Evolutionary conservation across 208 protist species (phyloP).

Genomic region (Trypanosoma rangeli): DNA sequence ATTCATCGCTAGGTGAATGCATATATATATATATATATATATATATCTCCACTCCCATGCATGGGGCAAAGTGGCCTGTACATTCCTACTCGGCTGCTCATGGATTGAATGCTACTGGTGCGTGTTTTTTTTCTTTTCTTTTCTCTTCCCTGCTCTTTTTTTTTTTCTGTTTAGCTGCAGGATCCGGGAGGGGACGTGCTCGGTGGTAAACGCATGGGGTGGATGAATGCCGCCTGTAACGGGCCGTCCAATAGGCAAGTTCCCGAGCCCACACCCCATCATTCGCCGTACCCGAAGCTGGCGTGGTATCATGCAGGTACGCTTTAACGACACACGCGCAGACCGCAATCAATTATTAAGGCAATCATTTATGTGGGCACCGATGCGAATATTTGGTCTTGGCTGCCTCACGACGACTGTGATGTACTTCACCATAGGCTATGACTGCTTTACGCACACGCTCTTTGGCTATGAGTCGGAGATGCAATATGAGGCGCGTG

Average conservation of each 20-base stretch:
- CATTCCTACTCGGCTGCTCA: background rate
- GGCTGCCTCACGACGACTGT: constrained; percentile 38
- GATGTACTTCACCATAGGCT: constrained; percentile 72
- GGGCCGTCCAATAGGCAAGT: constrained; percentile 22
- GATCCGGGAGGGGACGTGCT: background rate
- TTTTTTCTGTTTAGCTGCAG: background rate
- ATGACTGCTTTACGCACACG: constrained; percentile 84
- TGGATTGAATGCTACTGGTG: background rate
- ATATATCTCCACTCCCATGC: background rate
- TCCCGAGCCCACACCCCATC: constrained; percentile 43
- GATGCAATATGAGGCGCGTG: constrained; percentile 86
- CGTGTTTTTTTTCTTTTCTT: background rate
- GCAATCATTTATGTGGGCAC: constrained; percentile 76
- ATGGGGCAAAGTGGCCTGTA: background rate
- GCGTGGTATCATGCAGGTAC: constrained; percentile 89
- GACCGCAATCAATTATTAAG: constrained; percentile 58
- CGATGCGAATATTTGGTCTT: constrained; percentile 73
- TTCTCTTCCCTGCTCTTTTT: background rate
- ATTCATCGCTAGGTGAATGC: background rate
- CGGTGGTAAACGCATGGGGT: background rate
- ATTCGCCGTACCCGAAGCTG: constrained; percentile 88
- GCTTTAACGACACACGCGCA: constrained; percentile 77
- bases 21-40: background rate
- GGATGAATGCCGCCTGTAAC: constrained; percentile 20
- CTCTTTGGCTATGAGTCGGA: constrained; percentile 89